Base-by-base conservation (phyloP, 345 rosid genomes). In the Populus simonii region DNA sequence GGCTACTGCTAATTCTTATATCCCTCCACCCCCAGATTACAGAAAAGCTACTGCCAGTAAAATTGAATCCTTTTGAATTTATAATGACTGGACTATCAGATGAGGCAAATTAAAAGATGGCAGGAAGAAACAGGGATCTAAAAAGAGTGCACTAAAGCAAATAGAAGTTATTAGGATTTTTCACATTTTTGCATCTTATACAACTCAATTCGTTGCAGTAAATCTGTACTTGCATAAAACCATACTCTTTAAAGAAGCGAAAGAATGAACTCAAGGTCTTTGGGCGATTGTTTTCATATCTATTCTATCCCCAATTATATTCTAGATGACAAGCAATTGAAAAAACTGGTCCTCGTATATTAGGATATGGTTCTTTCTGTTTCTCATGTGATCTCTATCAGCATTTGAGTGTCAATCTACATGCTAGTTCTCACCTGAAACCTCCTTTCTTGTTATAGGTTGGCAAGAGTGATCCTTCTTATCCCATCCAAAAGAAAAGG, bases 401-500 rank as follows among this genome's bases (percentile, higher is more conserved):
- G 53, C 59, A 25, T 69, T 57, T 70, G 45, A 47, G 59, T 33
- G 36, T 43, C 70, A 68, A 27, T n/a, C 31, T 59, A 45, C 73
- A 20, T 41, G 68, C 20, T 4, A 29, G 7, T 66, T 62, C 31
- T 61, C 55, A 49, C 39, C 43, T 53, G 33, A 73, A 66, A 38
- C n/a, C 16, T 49, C 17, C 25, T 5, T 74, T 73, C 62, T 43
- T 75, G 55, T 73, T 61, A 3, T 75, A 96, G 99, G 88, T 96
- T 82, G 98, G 99, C 39, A 84, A 93, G 82, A 91, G 98, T 69
- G 99, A 92, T 80, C 87, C 95, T 72, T 93, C 98, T 31, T 93
- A 82, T 86, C 99, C 97, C 59, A 89, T 93, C 72, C 99, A 96
- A 84, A 96, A 96, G 93, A 96, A 96, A 84, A 88, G 97, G 76